phyloP scores from a whole-genome alignment of 345 rosid genomes.

The Syzygium grande region DNA sequence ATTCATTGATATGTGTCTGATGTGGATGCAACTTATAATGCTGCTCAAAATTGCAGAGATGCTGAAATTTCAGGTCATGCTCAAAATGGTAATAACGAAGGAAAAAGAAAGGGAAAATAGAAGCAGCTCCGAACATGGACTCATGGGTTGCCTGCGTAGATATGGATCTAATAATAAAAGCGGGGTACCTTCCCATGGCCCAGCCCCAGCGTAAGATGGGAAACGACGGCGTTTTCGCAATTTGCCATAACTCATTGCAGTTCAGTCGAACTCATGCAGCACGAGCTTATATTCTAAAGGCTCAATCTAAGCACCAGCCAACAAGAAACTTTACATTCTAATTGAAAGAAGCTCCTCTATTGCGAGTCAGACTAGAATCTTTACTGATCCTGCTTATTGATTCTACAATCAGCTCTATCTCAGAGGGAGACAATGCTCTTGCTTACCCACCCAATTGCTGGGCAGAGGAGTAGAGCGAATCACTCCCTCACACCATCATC shows the following conservation, averaged over 20 bases:
- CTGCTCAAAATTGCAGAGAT: neutral
- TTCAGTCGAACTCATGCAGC: neutral
- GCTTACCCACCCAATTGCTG: neutral
- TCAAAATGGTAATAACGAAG: neutral
- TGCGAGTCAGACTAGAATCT: neutral
- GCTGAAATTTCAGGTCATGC: neutral
- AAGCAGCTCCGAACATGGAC: neutral
- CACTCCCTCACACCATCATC: neutral
- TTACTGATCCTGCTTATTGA: neutral
- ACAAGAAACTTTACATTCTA: neutral
- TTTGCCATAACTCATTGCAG: neutral
- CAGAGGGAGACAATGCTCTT: neutral
- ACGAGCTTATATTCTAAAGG: neutral
- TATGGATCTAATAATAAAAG: neutral
- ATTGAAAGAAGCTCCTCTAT: neutral
- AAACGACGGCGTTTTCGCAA: neutral
- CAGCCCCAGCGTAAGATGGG: neutral
- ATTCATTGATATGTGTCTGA: neutral
- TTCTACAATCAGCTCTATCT: neutral
- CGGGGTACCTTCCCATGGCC: neutral
- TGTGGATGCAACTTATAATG: neutral
- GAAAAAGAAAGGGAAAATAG: neutral
- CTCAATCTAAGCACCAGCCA: neutral
- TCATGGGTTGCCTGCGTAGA: neutral
- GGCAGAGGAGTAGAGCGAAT: neutral